Conservation (phyloP, 257 asterid genomes). For the Primulina eburnea region DNA sequence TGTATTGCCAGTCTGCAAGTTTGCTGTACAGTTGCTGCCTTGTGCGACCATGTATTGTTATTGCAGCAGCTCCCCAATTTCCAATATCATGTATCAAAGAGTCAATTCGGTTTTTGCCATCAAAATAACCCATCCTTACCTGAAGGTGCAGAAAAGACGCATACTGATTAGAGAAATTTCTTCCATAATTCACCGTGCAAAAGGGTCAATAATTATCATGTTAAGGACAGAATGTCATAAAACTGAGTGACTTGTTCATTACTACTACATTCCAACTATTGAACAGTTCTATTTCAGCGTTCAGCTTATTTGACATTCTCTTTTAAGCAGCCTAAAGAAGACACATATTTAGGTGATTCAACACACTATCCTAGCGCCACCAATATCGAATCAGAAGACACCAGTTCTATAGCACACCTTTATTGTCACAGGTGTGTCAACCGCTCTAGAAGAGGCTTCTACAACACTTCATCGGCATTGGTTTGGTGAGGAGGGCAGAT, state of each 20-base stretch:
- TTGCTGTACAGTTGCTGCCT: slow-evolving; percentile 95
- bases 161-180: slow-evolving; percentile 5
- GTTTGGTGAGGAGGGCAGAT: slow-evolving; percentile 84
- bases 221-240: not conserved
- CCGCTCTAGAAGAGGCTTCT: slow-evolving; percentile 71
- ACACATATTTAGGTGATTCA: too few relatives aligned
- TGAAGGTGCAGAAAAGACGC: slow-evolving; percentile 35
- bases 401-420: slow-evolving; percentile 48
- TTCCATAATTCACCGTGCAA: slow-evolving; percentile 7
- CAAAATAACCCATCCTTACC: slow-evolving; percentile 93
- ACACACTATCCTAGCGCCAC: too few relatives aligned
- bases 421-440: slow-evolving; percentile 67
- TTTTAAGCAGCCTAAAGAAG: too few relatives aligned
- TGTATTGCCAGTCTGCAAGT: slow-evolving; percentile 89
- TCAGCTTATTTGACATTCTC: too few relatives aligned
- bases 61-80: slow-evolving; percentile 87
- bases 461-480: slow-evolving; percentile 84
- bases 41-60: slow-evolving; percentile 93
- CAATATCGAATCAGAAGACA: slow-evolving; percentile 16
- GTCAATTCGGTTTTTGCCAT: slow-evolving; percentile 89
- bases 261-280: not conserved
- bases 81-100: slow-evolving; percentile 73
- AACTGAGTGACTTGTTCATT: not conserved
- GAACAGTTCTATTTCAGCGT: too few relatives aligned
- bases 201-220: not conserved